Conservation (phyloP, 169 alveolate species). For the Perkinsus olseni region DNA sequence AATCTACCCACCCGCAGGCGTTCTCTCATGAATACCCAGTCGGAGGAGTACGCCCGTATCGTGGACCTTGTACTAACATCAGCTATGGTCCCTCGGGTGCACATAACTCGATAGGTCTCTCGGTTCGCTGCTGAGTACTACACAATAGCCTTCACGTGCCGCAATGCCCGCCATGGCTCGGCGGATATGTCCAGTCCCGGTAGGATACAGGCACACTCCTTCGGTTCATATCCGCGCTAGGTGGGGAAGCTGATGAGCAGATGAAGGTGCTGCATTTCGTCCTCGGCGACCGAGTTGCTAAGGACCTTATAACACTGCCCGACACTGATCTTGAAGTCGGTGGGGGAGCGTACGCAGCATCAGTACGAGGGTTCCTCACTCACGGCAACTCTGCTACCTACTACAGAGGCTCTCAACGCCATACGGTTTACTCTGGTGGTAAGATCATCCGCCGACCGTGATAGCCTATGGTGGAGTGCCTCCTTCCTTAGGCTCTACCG, state of each 20-base stretch:
- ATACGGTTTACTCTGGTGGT: background rate
- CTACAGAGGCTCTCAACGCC: background rate
- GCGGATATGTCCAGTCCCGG: background rate
- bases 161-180: background rate
- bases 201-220: background rate
- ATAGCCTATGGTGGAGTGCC: background rate
- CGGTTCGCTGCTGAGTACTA: background rate
- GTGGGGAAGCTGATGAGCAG: background rate
- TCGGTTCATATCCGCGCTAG: background rate
- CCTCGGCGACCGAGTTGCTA: background rate
- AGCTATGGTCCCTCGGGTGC: too few species aligned
- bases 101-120: background rate
- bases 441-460: background rate
- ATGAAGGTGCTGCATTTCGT: background rate
- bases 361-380: background rate
- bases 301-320: background rate
- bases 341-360: background rate
- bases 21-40: slow-evolving; percentile 21
- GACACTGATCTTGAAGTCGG: background rate
- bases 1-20: slow-evolving; percentile 56
- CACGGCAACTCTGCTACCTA: background rate
- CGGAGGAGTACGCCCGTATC: background rate
- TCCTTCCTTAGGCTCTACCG: background rate
- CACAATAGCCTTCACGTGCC: background rate
- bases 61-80: background rate